Percentiles rank a stretch among this genome's conserved stretches.
Evolutionary conservation across 2,329 filamentous ascomycete species (phyloP).

Genomic region (Aspergillus sp.): DNA sequence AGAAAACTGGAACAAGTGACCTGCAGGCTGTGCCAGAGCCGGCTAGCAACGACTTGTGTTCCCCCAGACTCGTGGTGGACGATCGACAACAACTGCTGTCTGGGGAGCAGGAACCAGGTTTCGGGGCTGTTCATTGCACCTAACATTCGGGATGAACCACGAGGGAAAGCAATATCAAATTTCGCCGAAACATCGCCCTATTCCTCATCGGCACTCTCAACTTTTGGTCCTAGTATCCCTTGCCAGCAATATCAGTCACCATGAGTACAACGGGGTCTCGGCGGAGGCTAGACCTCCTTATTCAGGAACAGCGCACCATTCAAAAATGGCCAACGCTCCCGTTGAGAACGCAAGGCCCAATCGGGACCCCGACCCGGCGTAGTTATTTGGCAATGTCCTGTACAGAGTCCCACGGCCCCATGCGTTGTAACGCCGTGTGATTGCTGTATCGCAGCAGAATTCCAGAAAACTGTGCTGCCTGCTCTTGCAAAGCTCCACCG

Average conservation of each 20-base stretch:
- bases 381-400: neutral
- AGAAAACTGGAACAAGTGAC: neutral
- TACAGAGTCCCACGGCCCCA: neutral
- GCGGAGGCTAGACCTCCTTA: neutral
- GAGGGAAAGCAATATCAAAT: neutral
- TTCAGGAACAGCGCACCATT: neutral
- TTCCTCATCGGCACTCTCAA: neutral
- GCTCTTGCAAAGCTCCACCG: neutral
- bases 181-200: neutral
- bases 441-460: neutral
- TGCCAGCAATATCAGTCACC: neutral
- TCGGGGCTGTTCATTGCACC: neutral
- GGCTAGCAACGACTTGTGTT: conserved; percentile 1
- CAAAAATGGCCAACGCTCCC: neutral
- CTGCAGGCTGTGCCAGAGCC: neutral
- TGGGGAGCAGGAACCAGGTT: neutral
- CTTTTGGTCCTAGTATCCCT: neutral
- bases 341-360: neutral
- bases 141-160: neutral
- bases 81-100: neutral
- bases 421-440: neutral
- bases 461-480: conserved; percentile 10
- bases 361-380: neutral
- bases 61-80: neutral
- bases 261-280: neutral